phyloP scores from a whole-genome alignment of 495 filamentous ascomycete species.

The Immersiella caudata region DNA sequence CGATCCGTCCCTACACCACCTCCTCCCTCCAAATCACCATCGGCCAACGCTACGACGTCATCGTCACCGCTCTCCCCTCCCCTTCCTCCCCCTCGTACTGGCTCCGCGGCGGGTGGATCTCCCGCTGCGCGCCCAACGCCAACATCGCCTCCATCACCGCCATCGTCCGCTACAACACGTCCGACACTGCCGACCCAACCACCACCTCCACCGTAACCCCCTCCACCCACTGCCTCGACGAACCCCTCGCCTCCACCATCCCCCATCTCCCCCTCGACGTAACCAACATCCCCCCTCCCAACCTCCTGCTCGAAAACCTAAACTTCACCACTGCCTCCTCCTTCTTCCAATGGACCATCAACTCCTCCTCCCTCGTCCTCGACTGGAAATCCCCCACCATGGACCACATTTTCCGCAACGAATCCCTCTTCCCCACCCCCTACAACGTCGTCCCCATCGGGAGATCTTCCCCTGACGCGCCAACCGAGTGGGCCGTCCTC shows the following conservation, averaged over 20 bases:
- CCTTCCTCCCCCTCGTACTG: slow-evolving; percentile 54
- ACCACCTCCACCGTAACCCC: slow-evolving; percentile 33
- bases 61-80: slow-evolving; percentile 60
- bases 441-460: slow-evolving; percentile 38
- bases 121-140: slow-evolving; percentile 45
- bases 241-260: slow-evolving; percentile 33
- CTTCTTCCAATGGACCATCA: slow-evolving; percentile 43
- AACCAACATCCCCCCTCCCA: slow-evolving; percentile 25
- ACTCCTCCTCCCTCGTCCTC: slow-evolving; percentile 33
- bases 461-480: background rate
- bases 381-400: slow-evolving; percentile 41
- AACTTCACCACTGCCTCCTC: slow-evolving; percentile 21
- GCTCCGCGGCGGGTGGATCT: slow-evolving; percentile 49
- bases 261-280: slow-evolving; percentile 40
- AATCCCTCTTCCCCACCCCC: slow-evolving; percentile 35
- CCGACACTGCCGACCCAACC: slow-evolving; percentile 37
- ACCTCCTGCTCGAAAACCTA: slow-evolving; percentile 24
- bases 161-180: slow-evolving; percentile 58
- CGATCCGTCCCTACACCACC: slow-evolving; percentile 53
- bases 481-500: slow-evolving; percentile 27
- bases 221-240: slow-evolving; percentile 31
- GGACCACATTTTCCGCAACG: slow-evolving; percentile 28
- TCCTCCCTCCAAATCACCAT: slow-evolving; percentile 57
- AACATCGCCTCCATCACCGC: slow-evolving; percentile 53
- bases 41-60: slow-evolving; percentile 69